Evolutionary conservation across 331 rosid species (phyloP), one percentile per base, ranked within the genome.

Genomic region (Rosa hybrid): DNA sequence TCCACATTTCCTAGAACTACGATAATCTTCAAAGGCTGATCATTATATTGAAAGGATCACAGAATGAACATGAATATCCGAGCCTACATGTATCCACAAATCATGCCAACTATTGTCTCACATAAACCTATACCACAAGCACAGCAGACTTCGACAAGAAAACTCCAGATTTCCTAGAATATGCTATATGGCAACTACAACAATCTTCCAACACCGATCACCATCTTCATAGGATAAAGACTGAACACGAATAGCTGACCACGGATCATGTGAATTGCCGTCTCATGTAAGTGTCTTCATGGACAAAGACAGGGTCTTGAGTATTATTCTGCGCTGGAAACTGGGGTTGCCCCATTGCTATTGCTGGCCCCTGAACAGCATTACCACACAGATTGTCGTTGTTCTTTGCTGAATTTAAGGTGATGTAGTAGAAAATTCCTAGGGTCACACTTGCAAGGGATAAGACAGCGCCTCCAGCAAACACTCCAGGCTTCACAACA

Each of bases 331-430:
- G 94, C 23, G 86, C 78, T 49, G 94, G 97, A 71, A 92, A 68
- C 74, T 91, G 98, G 34, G 97, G 96, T 25, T 91, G 96, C 70
- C 91, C 98, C 97, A 95, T 89, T 71, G 97, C 98, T 78, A 94
- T 90, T 71, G 81, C 81, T 23, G 27, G 72, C 3, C 88, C 89
- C 72, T 84, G 94, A 0, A 81, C 44, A 38, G 92, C 53, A 78
- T 64, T 69, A 49, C 87, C 86, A 75, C 74, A 83, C 60, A 80
- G 50, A 42, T 45, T 82, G 79, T 49, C 79, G 77, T 50, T 74
- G 18, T 63, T 86, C 87, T 91, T 90, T 65, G 87, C 87, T 6
- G 83, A 59, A 75, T 67, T 82, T 42, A 91, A n/a, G 77, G 81
- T 78, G 49, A 89, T 74, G 81, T 83, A 93, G 78, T 91, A 91